These are phyloP conservation scores for Lyophyllum semitale DNA, from an alignment of 768 basidiomycete species.

Conservation along the genomic window DNA sequence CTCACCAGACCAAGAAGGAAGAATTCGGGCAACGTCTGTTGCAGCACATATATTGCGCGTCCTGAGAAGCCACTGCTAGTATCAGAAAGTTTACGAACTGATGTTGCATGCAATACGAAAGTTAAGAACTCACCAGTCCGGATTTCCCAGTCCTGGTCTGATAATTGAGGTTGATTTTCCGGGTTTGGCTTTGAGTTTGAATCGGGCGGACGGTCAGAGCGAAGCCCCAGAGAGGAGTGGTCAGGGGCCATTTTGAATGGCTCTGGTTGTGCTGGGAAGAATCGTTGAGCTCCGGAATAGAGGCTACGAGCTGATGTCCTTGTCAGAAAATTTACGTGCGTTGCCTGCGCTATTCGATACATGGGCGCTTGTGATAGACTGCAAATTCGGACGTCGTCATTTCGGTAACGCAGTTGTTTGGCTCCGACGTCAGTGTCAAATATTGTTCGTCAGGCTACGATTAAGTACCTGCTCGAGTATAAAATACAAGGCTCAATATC, in stretches of 20 bases:
- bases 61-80: constrained; percentile 40
- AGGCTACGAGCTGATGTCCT: neutral
- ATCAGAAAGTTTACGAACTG: constrained; percentile 1
- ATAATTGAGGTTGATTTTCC: constrained; percentile 36
- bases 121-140: constrained; percentile 56
- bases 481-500: too few species aligned
- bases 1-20: constrained; percentile 68
- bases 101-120: neutral
- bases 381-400: neutral
- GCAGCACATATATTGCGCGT: constrained; percentile 68
- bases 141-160: constrained; percentile 79
- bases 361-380: neutral
- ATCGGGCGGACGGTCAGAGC: constrained; percentile 36
- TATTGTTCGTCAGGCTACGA: too few species aligned
- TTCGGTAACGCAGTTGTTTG: neutral
- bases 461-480: too few species aligned
- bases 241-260: neutral
- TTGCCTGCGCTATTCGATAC: constrained; percentile 3
- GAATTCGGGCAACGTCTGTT: constrained; percentile 71
- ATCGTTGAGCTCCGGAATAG: constrained; percentile 1
- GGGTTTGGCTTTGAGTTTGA: constrained; percentile 27
- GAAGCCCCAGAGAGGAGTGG: constrained; percentile 28
- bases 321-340: constrained; percentile 3
- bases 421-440: too few species aligned
- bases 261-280: neutral